Base-by-base conservation (phyloP, 805 yeast genomes). In the Cyberlindnera americana region DNA sequence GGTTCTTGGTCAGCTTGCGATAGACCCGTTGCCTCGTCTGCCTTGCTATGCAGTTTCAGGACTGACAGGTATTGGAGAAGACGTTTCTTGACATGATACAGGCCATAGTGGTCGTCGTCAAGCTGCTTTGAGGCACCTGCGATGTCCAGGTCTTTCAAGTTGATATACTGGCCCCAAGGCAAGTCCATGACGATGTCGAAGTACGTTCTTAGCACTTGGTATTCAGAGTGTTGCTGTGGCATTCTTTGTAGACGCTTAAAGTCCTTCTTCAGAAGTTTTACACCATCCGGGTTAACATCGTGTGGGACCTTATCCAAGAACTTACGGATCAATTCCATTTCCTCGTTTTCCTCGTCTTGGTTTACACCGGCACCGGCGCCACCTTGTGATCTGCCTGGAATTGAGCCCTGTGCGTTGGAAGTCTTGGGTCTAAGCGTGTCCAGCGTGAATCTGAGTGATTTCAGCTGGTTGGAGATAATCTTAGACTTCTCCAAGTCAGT, bases 1-100 rank as follows among this genome's bases (percentile, higher is more conserved):
- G 36, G 22, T 22, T 33, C 13, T 7, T 43, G 22, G 1, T 35
- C 34, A 14, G 45, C 23, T 17, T 16, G 30, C 3, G 38, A 22
- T 9, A 37, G 14, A 8, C 36, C 36, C 21, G 42, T 36, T 10
- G 38, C 40, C 16, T 24, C 38, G 16, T 37, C 38, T 4, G 26
- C 41, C 38, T 35, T 35, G 6, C 52, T 54, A 17, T 61, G 60
- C 29, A 89, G 68, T 46, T 83, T 83, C 47, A 86, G 62, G 6
- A 88, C 89, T 5, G 93, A 88, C 22, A 88, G 65, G 57, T 87
- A 86, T 58, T 88, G 95, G 17, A 88, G 57, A 27, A 88, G 69
- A 35, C 96, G 68, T 48, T 73, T 79, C 59, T 88, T 88, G 33
- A 83, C 91, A 44, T 75, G 74, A 30, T 75, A 73, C 52, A 86